Evolutionary conservation across 495 filamentous ascomycete genomes (phyloP).

Genomic region (Amniculicola lignicola): DNA sequence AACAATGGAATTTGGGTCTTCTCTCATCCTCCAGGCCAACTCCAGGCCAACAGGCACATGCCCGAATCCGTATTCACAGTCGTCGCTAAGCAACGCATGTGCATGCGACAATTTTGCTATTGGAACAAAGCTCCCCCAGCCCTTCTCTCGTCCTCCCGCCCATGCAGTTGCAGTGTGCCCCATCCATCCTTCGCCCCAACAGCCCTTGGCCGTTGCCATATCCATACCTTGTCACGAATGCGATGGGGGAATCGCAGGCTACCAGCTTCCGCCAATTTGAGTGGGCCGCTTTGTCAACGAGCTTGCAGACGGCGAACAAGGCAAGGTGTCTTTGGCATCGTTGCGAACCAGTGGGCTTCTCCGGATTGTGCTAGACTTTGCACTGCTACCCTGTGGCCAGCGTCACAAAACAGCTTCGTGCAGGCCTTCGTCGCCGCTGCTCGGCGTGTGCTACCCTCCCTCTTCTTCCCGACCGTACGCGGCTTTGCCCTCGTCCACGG

Average conservation of each 20-base stretch:
- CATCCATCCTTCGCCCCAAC: no score
- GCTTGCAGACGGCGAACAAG: not conserved
- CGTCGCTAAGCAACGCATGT: conserved; percentile 8
- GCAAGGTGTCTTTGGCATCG: conserved; percentile 7
- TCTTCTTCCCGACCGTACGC: not conserved
- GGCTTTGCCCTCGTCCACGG: not conserved
- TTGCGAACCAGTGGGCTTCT: not conserved
- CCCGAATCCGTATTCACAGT: not conserved
- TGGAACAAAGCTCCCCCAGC: conserved; percentile 7
- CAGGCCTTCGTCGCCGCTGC: no score
- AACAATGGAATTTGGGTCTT: not conserved
- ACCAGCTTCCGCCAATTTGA: conserved; percentile 4
- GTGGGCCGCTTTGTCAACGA: conserved; percentile 4
- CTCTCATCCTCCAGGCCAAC: not conserved
- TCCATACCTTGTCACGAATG: no score
- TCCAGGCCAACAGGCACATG: not conserved
- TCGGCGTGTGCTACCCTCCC: not conserved
- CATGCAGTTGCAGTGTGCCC: no score
- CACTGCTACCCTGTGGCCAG: no score
- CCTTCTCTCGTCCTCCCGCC: not conserved
- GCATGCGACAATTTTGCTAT: conserved; percentile 27
- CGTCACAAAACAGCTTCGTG: no score
- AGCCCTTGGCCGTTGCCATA: no score
- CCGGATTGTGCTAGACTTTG: not conserved
- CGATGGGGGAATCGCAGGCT: conserved; percentile 4